Evolutionary conservation across 495 filamentous ascomycete species (phyloP).

Genomic region (Neurospora hispaniola): DNA sequence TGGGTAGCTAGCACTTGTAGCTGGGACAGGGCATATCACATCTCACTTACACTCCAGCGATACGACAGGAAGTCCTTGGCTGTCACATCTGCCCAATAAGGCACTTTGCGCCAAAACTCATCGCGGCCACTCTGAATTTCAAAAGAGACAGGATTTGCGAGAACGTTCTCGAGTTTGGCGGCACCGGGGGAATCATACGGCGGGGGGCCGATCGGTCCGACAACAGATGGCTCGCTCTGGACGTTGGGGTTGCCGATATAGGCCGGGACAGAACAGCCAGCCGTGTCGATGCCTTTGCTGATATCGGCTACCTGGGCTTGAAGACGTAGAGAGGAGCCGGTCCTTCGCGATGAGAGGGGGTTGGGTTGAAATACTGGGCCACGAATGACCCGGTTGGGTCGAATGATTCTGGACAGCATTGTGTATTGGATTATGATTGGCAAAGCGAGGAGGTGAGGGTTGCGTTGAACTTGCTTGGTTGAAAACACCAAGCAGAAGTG

Average conservation of each 20-base stretch:
- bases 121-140: slow-evolving; percentile 7
- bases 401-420: slow-evolving; percentile 8
- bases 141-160: slow-evolving; percentile 3
- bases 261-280: background rate
- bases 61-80: slow-evolving; percentile 35
- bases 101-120: slow-evolving; percentile 36
- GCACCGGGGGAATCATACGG: background rate
- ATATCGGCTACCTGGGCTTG: slow-evolving; percentile 17
- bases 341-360: slow-evolving; percentile 4
- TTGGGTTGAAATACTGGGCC: background rate
- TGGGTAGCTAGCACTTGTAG: background rate
- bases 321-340: slow-evolving; percentile 10
- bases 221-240: background rate
- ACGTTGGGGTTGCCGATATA: background rate
- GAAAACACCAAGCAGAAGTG: background rate
- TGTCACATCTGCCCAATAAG: slow-evolving; percentile 32
- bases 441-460: background rate
- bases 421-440: background rate
- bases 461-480: background rate
- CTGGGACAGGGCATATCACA: background rate
- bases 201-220: background rate
- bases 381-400: slow-evolving; percentile 2
- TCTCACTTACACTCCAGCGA: slow-evolving; percentile 34
- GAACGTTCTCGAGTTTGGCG: background rate
- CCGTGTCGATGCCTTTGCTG: slow-evolving; percentile 1